phyloP scores from a whole-genome alignment of 2,329 filamentous ascomycete genomes.

The Pyricularia sp. region DNA sequence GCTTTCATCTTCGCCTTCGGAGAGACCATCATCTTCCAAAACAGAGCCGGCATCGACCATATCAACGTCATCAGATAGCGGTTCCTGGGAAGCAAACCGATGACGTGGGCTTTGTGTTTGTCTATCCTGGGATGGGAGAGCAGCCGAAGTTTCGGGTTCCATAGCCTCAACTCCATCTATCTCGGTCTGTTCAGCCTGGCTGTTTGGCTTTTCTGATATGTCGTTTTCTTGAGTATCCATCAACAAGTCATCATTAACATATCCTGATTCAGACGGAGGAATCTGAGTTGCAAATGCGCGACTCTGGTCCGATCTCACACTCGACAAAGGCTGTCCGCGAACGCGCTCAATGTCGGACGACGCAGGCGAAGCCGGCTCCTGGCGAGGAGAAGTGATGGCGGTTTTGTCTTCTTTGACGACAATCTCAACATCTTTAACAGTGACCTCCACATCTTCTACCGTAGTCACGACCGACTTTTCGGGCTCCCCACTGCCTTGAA shows the following conservation, averaged over 20 bases:
- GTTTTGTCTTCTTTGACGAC: neutral
- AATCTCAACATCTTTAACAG: neutral
- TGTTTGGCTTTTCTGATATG: neutral
- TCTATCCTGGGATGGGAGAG: neutral
- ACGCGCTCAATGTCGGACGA: neutral
- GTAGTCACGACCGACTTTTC: neutral
- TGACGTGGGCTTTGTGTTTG: neutral
- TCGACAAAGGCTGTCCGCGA: neutral
- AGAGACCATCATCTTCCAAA: neutral
- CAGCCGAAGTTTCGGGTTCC: neutral
- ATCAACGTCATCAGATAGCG: neutral
- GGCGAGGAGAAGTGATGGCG: neutral
- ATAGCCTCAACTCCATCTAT: neutral
- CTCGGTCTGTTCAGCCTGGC: neutral
- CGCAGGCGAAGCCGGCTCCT: neutral
- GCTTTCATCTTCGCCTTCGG: neutral
- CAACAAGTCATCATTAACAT: constrained; percentile 1
- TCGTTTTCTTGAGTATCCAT: neutral
- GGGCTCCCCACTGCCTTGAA: neutral
- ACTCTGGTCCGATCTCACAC: neutral
- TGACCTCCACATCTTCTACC: neutral
- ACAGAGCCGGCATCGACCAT: neutral
- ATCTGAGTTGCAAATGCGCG: neutral
- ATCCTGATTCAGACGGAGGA: neutral
- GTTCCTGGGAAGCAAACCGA: constrained; percentile 3